phyloP scores from a whole-genome alignment of 2,329 filamentous ascomycete genomes.

The Diaporthe velutina region DNA sequence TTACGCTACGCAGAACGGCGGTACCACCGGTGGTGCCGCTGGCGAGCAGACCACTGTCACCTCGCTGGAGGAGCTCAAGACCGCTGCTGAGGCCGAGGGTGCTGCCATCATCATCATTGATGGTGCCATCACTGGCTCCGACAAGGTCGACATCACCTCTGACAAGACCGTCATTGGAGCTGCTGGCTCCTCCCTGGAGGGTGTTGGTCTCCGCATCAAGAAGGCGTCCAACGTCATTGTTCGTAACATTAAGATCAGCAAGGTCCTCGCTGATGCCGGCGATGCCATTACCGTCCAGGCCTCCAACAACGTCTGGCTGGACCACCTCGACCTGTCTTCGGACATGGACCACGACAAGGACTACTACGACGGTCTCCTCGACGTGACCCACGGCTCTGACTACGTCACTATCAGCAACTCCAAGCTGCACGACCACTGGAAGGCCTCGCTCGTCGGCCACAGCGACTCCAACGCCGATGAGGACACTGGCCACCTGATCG shows the following conservation, averaged over 20 bases:
- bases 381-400: slow-evolving; percentile 73
- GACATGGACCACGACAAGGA: slow-evolving; percentile 73
- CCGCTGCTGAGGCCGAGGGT: slow-evolving; percentile 61
- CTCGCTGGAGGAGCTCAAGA: slow-evolving; percentile 61
- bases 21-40: slow-evolving; percentile 68
- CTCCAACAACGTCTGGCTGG: slow-evolving; percentile 73
- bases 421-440: slow-evolving; percentile 66
- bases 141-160: slow-evolving; percentile 59
- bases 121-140: slow-evolving; percentile 56
- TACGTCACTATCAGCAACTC: slow-evolving; percentile 65
- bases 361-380: slow-evolving; percentile 77
- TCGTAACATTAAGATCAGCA: slow-evolving; percentile 71
- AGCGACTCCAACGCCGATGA: slow-evolving; percentile 68
- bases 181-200: slow-evolving; percentile 53
- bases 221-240: slow-evolving; percentile 70
- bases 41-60: slow-evolving; percentile 68
- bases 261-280: slow-evolving; percentile 67
- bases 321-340: slow-evolving; percentile 75
- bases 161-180: slow-evolving; percentile 66
- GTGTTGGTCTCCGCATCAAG: slow-evolving; percentile 66
- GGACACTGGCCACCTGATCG: slow-evolving; percentile 71
- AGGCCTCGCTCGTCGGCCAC: slow-evolving; percentile 72
- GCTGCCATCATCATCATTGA: slow-evolving; percentile 60
- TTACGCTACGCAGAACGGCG: slow-evolving; percentile 61
- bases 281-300: slow-evolving; percentile 72